phyloP scores from a whole-genome alignment of 345 rosid species.

The Gossypium ekmanianum region DNA sequence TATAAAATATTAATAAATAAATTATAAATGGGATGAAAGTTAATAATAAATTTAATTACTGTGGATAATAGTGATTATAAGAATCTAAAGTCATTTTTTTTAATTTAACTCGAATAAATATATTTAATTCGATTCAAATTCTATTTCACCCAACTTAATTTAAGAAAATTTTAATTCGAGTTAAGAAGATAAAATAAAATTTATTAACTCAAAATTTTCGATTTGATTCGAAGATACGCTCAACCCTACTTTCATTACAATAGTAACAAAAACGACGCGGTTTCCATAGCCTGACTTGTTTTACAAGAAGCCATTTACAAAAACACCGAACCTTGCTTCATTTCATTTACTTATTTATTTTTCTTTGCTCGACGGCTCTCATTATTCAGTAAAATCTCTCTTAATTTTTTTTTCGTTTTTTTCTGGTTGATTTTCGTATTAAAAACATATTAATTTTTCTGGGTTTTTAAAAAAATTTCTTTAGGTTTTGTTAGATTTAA shows the following conservation, averaged over 20 bases:
- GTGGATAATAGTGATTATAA: no score
- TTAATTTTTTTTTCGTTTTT: not conserved
- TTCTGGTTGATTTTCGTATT: not conserved
- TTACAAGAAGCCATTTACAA: constrained; percentile 24
- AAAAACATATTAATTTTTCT: not conserved
- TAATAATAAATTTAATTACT: no score
- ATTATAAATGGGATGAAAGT: no score
- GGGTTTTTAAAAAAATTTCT: not conserved
- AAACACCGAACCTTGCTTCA: not conserved
- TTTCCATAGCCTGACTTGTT: constrained; percentile 25
- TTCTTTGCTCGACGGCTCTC: not conserved
- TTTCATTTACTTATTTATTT: no score
- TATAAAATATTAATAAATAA: no score
- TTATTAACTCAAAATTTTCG: no score
- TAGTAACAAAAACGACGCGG: not conserved
- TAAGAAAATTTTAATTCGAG: fast-evolving
- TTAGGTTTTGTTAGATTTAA: constrained; percentile 22
- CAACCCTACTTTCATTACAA: not conserved
- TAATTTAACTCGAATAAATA: no score
- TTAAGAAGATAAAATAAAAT: no score
- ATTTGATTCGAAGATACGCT: no score
- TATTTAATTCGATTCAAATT: no score
- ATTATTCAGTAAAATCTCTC: not conserved
- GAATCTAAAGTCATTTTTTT: no score
- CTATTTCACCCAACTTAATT: fast-evolving